Conservation (phyloP, 352 stramenopile genomes). For the Phytophthora citrophthora region DNA sequence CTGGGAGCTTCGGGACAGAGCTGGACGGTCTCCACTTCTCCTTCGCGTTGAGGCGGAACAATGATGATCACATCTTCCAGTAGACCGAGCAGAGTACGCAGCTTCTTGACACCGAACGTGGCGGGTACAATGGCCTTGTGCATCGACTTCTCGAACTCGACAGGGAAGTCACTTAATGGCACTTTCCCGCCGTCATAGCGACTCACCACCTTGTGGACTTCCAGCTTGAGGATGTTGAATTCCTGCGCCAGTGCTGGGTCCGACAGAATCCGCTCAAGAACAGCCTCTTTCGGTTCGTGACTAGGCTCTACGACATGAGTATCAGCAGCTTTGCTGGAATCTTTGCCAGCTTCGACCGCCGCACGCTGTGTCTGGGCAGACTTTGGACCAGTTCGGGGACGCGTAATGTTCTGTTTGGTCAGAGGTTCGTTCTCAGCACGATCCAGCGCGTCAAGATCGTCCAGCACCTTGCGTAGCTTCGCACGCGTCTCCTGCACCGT, state of each 20-base stretch:
- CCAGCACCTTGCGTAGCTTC: slow-evolving; percentile 59
- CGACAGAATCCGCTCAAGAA: slow-evolving; percentile 52
- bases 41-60: slow-evolving; percentile 50
- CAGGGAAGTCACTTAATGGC: slow-evolving; percentile 54
- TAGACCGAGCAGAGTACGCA: slow-evolving; percentile 63
- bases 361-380: not conserved
- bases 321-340: slow-evolving; percentile 2
- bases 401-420: slow-evolving; percentile 65
- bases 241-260: slow-evolving; percentile 52
- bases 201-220: slow-evolving; percentile 78
- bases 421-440: slow-evolving; percentile 59
- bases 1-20: slow-evolving; percentile 44
- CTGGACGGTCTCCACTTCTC: slow-evolving; percentile 70
- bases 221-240: slow-evolving; percentile 71
- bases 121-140: slow-evolving; percentile 66
- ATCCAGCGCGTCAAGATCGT: slow-evolving; percentile 73
- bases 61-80: slow-evolving; percentile 65
- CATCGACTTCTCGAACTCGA: slow-evolving; percentile 66
- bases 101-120: slow-evolving; percentile 79
- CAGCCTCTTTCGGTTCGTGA: slow-evolving; percentile 55
- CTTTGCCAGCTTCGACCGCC: not conserved
- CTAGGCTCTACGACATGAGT: slow-evolving; percentile 4
- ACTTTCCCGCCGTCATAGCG: slow-evolving; percentile 52
- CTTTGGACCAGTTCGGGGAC: slow-evolving; percentile 34
- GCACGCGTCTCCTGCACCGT: slow-evolving; percentile 22